phyloP scores from a whole-genome alignment of 352 stramenopile genomes.

The Pythium rhizo-oryzae region DNA sequence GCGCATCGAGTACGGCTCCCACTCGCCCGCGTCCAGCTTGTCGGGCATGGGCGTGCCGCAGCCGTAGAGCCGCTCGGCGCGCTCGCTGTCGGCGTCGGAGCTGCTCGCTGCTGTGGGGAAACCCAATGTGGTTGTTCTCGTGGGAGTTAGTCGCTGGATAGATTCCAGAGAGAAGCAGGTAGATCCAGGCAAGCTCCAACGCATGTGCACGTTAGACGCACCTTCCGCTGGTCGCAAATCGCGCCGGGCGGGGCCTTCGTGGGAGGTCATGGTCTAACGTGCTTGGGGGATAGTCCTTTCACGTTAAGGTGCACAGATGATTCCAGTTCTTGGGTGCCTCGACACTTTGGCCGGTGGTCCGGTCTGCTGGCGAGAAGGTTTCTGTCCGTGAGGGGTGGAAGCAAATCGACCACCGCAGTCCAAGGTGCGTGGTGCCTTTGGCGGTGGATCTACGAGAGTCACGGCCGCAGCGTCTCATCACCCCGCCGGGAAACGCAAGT shows the following conservation, averaged over 20 bases:
- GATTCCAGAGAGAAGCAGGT: not conserved
- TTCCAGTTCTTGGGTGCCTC: not conserved
- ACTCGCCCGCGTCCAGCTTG: slow-evolving; percentile 46
- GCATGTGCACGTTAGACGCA: not conserved
- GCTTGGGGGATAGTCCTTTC: not conserved
- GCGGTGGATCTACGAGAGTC: slow-evolving; percentile 30
- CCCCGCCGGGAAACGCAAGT: slow-evolving; percentile 9
- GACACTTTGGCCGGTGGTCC: not conserved
- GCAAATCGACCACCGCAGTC: slow-evolving; percentile 25
- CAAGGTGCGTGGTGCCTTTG: slow-evolving; percentile 8
- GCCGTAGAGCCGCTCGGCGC: slow-evolving; percentile 23
- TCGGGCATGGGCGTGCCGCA: slow-evolving; percentile 34
- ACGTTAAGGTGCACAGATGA: not conserved
- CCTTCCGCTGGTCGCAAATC: slow-evolving; percentile 31
- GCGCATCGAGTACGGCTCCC: slow-evolving; percentile 53
- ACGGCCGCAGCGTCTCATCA: slow-evolving; percentile 29
- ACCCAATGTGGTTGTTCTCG: not conserved
- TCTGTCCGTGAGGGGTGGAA: slow-evolving; percentile 2
- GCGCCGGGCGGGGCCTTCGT: slow-evolving; percentile 7
- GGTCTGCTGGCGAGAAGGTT: slow-evolving; percentile 2
- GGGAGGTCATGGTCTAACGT: slow-evolving; percentile 22
- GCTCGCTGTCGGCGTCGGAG: slow-evolving; percentile 28
- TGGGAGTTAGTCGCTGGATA: not conserved
- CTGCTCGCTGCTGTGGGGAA: slow-evolving; percentile 20
- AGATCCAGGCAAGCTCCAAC: not conserved